Conservation (phyloP, 192 early-diverging fungal species). For the Linnemannia schmuckeri region DNA sequence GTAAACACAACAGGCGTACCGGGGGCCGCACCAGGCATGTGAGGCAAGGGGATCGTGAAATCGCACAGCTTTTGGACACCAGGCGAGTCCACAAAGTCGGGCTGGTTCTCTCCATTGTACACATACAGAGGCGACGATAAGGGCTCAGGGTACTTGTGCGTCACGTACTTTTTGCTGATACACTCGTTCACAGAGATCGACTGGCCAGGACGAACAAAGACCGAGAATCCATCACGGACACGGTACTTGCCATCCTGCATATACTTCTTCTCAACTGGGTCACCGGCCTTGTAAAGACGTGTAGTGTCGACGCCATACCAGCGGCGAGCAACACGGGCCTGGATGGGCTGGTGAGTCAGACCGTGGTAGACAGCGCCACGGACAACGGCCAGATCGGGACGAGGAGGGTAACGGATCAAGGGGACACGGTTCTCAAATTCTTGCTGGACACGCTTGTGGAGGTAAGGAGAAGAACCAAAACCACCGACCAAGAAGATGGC, state of each 20-base stretch:
- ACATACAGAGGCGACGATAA: slow-evolving; percentile 48
- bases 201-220: slow-evolving; percentile 54
- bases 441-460: slow-evolving; percentile 66
- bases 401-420: slow-evolving; percentile 64
- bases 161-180: slow-evolving; percentile 69
- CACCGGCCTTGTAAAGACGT: slow-evolving; percentile 60
- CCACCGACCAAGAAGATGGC: slow-evolving; percentile 72
- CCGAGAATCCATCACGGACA: slow-evolving; percentile 52
- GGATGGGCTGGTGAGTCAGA: slow-evolving; percentile 42
- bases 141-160: slow-evolving; percentile 56
- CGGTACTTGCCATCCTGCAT: slow-evolving; percentile 58
- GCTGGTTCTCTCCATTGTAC: slow-evolving; percentile 48
- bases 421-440: slow-evolving; percentile 61
- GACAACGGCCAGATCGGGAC: slow-evolving; percentile 66
- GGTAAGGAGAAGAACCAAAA: slow-evolving; percentile 68
- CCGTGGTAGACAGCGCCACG: slow-evolving; percentile 69
- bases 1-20: slow-evolving; percentile 53
- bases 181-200: slow-evolving; percentile 65
- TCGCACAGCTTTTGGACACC: slow-evolving; percentile 54
- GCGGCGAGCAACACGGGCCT: slow-evolving; percentile 62
- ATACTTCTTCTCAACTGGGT: slow-evolving; percentile 54
- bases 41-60: slow-evolving; percentile 50
- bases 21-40: slow-evolving; percentile 47
- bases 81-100: slow-evolving; percentile 52
- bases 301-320: slow-evolving; percentile 69